phyloP scores from a whole-genome alignment of 176 grass and related monocot species.

The Carex cristatella region DNA sequence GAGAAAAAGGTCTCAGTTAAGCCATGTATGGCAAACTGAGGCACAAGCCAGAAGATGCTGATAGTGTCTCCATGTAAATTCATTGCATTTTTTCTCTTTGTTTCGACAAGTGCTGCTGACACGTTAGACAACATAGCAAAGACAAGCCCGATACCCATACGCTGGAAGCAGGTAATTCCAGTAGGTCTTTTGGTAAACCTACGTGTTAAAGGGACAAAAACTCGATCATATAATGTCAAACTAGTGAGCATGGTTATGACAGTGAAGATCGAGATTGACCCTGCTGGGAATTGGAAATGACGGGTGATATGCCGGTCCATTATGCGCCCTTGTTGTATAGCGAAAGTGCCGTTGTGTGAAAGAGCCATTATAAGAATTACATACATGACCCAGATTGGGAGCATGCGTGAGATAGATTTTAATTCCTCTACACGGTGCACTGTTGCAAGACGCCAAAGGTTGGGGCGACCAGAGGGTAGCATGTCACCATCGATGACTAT shows the following conservation, averaged over 20 bases:
- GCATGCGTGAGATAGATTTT: constrained; percentile 68
- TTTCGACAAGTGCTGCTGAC: constrained; percentile 56
- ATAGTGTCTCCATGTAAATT: constrained; percentile 55
- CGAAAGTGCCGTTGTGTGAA: constrained; percentile 69
- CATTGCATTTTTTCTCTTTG: constrained; percentile 38
- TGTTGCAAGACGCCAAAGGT: constrained; percentile 54
- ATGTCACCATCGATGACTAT: constrained; percentile 30
- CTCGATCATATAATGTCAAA: constrained; percentile 64
- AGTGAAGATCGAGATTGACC: constrained; percentile 63
- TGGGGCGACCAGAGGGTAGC: constrained; percentile 30
- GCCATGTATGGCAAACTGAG: constrained; percentile 79
- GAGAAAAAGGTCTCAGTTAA: constrained; percentile 55
- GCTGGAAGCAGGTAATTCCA: constrained; percentile 74
- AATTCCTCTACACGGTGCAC: constrained; percentile 86
- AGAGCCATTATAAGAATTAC: constrained; percentile 42
- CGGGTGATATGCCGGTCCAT: constrained; percentile 60
- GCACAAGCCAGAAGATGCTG: constrained; percentile 82
- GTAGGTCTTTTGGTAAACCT: constrained; percentile 31
- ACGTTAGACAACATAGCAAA: constrained; percentile 45
- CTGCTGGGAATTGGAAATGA: constrained; percentile 62
- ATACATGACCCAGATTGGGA: constrained; percentile 58
- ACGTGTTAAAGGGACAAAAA: constrained; percentile 43
- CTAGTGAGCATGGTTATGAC: constrained; percentile 43
- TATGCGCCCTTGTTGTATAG: constrained; percentile 65
- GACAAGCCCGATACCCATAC: constrained; percentile 69